Conservation (phyloP, 352 stramenopile genomes). For the Globisporangium takayamanum region DNA sequence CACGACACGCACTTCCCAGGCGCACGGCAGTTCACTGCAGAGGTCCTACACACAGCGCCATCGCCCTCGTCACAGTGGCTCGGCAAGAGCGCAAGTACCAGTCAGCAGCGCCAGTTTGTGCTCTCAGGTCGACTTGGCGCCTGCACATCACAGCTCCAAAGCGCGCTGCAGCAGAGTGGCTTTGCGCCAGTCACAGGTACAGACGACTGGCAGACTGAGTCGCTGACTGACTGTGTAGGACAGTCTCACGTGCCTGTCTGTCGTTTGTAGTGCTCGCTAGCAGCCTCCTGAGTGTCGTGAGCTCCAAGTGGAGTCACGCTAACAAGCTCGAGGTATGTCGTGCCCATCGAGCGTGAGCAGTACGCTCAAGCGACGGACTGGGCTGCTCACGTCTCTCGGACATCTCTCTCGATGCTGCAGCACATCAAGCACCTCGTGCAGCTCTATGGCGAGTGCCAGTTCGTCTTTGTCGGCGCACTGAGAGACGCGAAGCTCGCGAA, state of each 20-base stretch:
- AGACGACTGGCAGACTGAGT: not conserved
- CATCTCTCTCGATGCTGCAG: not conserved
- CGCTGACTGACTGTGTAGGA: no score
- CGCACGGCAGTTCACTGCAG: conserved; percentile 8
- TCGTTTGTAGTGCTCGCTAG: conserved; percentile 8
- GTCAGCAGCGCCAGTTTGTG: conserved; percentile 5
- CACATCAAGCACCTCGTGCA: conserved; percentile 11
- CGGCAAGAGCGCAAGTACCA: no score
- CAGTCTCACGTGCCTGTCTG: not conserved
- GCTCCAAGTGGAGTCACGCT: conserved; percentile 8
- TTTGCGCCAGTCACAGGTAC: conserved; percentile 13
- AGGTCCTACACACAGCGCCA: conserved; percentile 5
- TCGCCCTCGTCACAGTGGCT: not conserved
- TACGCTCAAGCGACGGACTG: not conserved
- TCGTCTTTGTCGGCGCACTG: conserved; percentile 18
- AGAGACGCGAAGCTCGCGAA: conserved; percentile 13
- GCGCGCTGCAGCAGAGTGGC: not conserved
- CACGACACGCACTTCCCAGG: conserved; percentile 18
- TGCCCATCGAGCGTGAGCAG: not conserved
- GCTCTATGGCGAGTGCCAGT: conserved; percentile 18
- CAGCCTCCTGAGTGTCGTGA: conserved; percentile 10
- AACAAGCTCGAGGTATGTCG: conserved; percentile 9
- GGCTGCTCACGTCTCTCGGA: not conserved
- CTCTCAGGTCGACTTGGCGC: conserved; percentile 3
- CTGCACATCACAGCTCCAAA: conserved; percentile 3